These are phyloP conservation scores for Fraxinus cuspidata DNA, from an alignment of 257 asterid genomes.

Conservation along the genomic window DNA sequence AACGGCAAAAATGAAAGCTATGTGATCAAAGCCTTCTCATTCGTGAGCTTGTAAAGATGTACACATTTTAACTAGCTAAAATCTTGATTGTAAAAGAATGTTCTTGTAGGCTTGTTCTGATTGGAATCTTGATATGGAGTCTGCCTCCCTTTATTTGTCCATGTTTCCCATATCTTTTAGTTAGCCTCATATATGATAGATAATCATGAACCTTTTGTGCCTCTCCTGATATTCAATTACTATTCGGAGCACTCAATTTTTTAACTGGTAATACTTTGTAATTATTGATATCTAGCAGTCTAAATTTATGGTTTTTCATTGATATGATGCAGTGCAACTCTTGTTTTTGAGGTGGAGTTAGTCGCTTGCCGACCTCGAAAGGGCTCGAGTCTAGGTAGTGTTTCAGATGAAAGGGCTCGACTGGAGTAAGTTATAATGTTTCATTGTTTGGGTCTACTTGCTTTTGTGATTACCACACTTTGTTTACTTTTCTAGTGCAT, in stretches of 20 bases:
- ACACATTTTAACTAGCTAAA: background rate
- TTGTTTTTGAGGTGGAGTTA: constrained; percentile 92
- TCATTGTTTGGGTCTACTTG: background rate
- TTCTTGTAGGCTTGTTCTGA: background rate
- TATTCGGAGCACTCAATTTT: background rate
- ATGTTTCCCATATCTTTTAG: background rate
- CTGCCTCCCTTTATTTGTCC: background rate
- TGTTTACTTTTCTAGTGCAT: background rate
- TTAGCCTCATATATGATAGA: background rate
- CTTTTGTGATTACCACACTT: background rate
- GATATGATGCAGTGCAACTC: constrained; percentile 66
- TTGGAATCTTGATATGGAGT: background rate
- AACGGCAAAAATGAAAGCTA: background rate
- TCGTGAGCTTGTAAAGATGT: background rate
- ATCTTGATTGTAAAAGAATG: background rate
- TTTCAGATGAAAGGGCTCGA: constrained; percentile 83
- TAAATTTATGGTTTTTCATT: constrained; percentile 11
- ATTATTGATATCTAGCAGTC: constrained; percentile 2
- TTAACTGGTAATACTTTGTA: background rate
- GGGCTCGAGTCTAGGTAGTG: constrained; percentile 87
- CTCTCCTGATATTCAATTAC: background rate
- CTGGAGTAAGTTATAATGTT: constrained; percentile 68
- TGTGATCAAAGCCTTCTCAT: background rate
- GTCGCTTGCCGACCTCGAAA: constrained; percentile 90
- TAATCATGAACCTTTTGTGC: background rate